phyloP scores from a whole-genome alignment of 805 yeast species.

The Yarrowia alimentaria region DNA sequence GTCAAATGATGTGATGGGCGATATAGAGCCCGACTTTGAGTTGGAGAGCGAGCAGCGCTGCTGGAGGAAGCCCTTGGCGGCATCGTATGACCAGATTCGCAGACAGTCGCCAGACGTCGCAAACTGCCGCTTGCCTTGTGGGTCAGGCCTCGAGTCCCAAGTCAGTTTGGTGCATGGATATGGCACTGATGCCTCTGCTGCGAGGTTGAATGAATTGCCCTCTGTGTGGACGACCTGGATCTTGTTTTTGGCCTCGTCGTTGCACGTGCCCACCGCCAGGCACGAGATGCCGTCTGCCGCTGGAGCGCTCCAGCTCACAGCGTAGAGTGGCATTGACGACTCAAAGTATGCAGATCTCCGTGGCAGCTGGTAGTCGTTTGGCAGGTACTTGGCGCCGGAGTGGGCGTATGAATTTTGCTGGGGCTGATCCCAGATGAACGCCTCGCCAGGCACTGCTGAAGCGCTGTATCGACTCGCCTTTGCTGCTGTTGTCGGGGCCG shows the following conservation, averaged over 20 bases:
- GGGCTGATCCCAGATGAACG: conserved; percentile 13
- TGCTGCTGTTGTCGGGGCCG: conserved; percentile 1
- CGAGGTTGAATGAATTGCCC: conserved; percentile 42
- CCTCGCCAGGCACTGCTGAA: conserved; percentile 16
- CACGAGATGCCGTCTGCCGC: conserved; percentile 44
- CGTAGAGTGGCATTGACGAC: conserved; percentile 50
- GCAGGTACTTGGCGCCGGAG: conserved; percentile 14
- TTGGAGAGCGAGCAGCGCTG: conserved; percentile 46
- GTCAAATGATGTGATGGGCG: conserved; percentile 92
- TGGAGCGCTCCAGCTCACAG: conserved; percentile 53
- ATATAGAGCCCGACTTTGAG: conserved; percentile 50
- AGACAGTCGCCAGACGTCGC: conserved; percentile 73
- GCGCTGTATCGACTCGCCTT: conserved; percentile 17
- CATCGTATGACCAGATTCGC: conserved; percentile 57
- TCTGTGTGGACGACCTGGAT: conserved; percentile 42
- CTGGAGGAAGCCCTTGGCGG: conserved; percentile 38
- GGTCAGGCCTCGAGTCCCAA: conserved; percentile 56
- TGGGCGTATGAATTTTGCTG: conserved; percentile 31
- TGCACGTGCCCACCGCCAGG: conserved; percentile 70
- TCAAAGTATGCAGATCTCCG: conserved; percentile 46
- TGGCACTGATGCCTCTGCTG: conserved; percentile 54
- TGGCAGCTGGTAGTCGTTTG: conserved; percentile 1
- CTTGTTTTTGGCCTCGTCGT: conserved; percentile 73
- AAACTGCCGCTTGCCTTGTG: conserved; percentile 47
- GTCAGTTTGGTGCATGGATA: conserved; percentile 70